A percentile compares a stretch with the other conserved stretches of the same genome.
Evolutionary conservation across 805 yeast genomes (phyloP).

Genomic region (Starmera caribaea): DNA sequence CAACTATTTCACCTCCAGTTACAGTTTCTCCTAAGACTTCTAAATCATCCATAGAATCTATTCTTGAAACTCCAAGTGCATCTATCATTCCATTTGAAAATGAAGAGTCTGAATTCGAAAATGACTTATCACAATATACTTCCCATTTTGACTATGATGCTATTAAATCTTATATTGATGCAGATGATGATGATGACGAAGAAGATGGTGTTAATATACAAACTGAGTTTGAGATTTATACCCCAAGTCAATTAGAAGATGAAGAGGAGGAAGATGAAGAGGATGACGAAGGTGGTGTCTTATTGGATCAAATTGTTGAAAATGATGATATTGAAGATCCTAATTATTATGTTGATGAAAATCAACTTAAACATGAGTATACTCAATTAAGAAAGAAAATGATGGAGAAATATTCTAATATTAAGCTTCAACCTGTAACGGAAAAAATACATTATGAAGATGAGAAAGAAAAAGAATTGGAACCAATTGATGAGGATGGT

Average conservation of each 20-base stretch:
- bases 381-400: slow-evolving; percentile 20
- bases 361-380: slow-evolving; percentile 21
- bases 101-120: slow-evolving; percentile 1
- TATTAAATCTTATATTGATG: slow-evolving; percentile 7
- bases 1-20: neutral
- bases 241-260: slow-evolving; percentile 1
- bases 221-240: neutral
- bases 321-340: slow-evolving; percentile 22
- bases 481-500: slow-evolving; percentile 59
- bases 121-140: neutral
- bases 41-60: neutral
- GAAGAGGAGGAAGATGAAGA: slow-evolving; percentile 23
- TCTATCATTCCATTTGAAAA: neutral
- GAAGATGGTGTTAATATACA: slow-evolving; percentile 7
- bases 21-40: too few species aligned
- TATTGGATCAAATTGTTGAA: slow-evolving; percentile 34
- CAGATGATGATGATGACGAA: slow-evolving; percentile 9
- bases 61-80: neutral
- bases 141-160: slow-evolving; percentile 4
- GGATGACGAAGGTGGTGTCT: slow-evolving; percentile 27
- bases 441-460: slow-evolving; percentile 16
- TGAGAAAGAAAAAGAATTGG: slow-evolving; percentile 45
- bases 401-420: slow-evolving; percentile 16
- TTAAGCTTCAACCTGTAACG: neutral
- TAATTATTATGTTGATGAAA: slow-evolving; percentile 17